phyloP scores from a whole-genome alignment of 306 rosid genomes.

The Castanea mollissima region DNA sequence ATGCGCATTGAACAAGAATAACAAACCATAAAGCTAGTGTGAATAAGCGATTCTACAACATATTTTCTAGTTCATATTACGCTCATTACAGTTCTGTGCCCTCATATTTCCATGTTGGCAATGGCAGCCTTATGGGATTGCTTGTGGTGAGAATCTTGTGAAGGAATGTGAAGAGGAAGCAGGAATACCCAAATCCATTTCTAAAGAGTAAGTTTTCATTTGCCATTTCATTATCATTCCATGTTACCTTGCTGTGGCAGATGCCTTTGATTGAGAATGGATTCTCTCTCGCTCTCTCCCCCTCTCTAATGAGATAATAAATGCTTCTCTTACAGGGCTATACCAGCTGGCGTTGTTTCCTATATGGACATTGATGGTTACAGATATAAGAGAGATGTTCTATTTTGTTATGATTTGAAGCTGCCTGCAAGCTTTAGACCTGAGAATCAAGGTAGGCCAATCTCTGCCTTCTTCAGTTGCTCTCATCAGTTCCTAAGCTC shows the following conservation, averaged over 20 bases:
- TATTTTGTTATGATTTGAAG: conserved; percentile 85
- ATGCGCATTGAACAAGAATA: conserved; percentile 4
- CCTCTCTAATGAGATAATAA: conserved; percentile 7
- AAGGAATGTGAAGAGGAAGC: conserved; percentile 99
- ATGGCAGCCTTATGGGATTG: conserved; percentile 76
- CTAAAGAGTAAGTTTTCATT: conserved; percentile 47
- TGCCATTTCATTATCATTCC: not conserved
- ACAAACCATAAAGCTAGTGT: not conserved
- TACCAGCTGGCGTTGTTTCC: conserved; percentile 76
- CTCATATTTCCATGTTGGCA: conserved; percentile 2
- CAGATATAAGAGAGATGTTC: conserved; percentile 71
- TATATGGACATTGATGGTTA: conserved; percentile 75
- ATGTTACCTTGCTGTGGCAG: not conserved
- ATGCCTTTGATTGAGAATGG: not conserved
- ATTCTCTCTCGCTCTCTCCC: not conserved
- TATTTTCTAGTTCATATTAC: conserved; percentile 11
- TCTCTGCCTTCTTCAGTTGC: conserved; percentile 4
- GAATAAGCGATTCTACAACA: conserved; percentile 1
- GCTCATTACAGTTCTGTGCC: conserved; percentile 21
- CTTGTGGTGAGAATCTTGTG: conserved; percentile 70
- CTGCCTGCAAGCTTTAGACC: conserved; percentile 76
- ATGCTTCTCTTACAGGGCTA: conserved; percentile 54
- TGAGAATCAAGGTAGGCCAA: conserved; percentile 64
- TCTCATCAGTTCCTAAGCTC: conserved; percentile 8
- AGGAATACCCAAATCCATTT: conserved; percentile 76